Evolutionary conservation across 257 asterid genomes (phyloP).

Genomic region (Solanum habrochaites): DNA sequence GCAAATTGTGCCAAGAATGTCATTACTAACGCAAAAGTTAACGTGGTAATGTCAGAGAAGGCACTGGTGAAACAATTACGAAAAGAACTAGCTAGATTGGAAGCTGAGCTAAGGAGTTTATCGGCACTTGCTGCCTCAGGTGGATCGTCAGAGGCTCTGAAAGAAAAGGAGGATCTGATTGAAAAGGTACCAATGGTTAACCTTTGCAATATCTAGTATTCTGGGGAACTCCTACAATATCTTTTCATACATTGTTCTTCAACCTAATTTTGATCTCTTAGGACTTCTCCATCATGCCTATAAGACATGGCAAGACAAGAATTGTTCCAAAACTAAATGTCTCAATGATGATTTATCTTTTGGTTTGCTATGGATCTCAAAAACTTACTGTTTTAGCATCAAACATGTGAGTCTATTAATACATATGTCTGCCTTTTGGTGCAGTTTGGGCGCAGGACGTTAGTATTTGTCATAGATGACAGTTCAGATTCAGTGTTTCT

Average conservation of each 20-base stretch:
- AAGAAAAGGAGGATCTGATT: constrained; percentile 63
- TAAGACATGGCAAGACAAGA: neutral
- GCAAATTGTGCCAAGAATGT: constrained; percentile 98
- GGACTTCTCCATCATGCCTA: neutral
- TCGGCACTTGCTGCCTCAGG: constrained; percentile 24
- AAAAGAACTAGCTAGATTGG: constrained; percentile 62
- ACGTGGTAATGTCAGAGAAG: constrained; percentile 85
- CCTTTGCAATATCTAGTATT: neutral
- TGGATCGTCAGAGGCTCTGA: constrained; percentile 38
- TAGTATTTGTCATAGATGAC: neutral
- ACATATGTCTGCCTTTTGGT: neutral
- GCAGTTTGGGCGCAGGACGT: neutral
- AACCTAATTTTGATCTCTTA: neutral
- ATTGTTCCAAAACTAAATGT: neutral
- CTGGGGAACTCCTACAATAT: neutral
- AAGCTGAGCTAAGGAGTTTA: constrained; percentile 52
- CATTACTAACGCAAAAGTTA: constrained; percentile 66
- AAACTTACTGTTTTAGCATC: neutral
- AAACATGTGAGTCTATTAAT: neutral
- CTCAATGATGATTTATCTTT: neutral
- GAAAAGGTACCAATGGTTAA: constrained; percentile 43
- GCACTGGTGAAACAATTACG: constrained; percentile 82
- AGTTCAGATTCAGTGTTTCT: neutral
- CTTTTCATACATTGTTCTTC: neutral
- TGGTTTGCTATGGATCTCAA: neutral